These are phyloP conservation scores for Lactuca sativa DNA, from an alignment of 129 eudicot species.

Conservation along the genomic window DNA sequence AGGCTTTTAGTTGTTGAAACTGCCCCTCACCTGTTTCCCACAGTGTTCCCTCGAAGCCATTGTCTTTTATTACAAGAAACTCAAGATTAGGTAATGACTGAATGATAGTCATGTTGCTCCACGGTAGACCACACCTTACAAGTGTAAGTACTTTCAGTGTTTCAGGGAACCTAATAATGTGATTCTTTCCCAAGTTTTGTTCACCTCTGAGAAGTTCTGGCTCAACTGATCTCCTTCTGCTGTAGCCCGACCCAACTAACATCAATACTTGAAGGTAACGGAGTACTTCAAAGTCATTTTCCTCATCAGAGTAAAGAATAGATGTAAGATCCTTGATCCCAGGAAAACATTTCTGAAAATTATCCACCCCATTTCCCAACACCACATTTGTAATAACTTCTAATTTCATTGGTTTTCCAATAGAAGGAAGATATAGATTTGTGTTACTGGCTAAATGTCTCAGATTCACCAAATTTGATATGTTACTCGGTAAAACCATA, in stretches of 20 bases:
- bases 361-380: neutral
- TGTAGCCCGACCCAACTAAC: neutral
- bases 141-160: constrained; percentile 37
- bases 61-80: constrained; percentile 32
- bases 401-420: constrained; percentile 10
- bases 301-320: neutral
- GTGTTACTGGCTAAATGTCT: constrained; percentile 14
- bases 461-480: constrained; percentile 22
- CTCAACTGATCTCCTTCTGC: neutral
- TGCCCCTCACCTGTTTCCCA: constrained; percentile 37
- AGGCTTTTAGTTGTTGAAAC: constrained; percentile 32
- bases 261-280: neutral
- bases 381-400: constrained; percentile 1
- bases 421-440: neutral
- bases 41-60: constrained; percentile 34
- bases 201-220: neutral
- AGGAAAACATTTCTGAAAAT: constrained; percentile 8
- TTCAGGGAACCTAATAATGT: constrained; percentile 24
- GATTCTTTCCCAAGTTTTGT: neutral
- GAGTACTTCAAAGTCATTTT: neutral
- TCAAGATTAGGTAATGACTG: constrained; percentile 50
- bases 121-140: constrained; percentile 16
- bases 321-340: constrained; percentile 1
- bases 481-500: neutral
- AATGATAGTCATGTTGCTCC: constrained; percentile 33